Conservation (phyloP, 177 flowering plant species). For the Vitis hybrid region DNA sequence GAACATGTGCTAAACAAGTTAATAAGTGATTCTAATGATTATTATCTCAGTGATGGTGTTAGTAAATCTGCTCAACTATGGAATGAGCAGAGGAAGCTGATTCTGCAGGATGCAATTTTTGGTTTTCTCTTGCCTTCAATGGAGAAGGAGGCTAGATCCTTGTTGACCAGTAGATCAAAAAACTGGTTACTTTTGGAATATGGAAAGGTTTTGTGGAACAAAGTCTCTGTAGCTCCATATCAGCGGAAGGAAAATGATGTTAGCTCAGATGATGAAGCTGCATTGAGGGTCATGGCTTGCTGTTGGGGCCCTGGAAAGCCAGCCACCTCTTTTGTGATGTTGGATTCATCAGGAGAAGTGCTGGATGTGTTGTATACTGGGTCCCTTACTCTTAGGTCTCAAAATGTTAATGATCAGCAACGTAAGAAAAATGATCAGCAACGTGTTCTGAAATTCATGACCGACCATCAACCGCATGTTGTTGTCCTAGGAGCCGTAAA, state of each 20-base stretch:
- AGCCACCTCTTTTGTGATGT: slow-evolving; percentile 95
- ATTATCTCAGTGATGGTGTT: slow-evolving; percentile 82
- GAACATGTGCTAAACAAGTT: slow-evolving; percentile 45
- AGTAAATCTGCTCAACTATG: slow-evolving; percentile 87
- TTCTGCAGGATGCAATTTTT: slow-evolving; percentile 70
- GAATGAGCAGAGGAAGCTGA: slow-evolving; percentile 90
- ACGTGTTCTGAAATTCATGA: slow-evolving; percentile 83
- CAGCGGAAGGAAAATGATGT: slow-evolving; percentile 68
- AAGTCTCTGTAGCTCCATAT: slow-evolving; percentile 89
- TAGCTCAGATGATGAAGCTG: slow-evolving; percentile 69
- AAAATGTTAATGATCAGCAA: slow-evolving; percentile 80
- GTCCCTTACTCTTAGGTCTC: slow-evolving; percentile 70
- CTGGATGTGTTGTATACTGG: slow-evolving; percentile 79
- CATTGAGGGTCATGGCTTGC: slow-evolving; percentile 94
- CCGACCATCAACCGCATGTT: slow-evolving; percentile 90
- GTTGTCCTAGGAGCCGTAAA: slow-evolving; percentile 90
- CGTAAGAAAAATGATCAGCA: slow-evolving; percentile 88
- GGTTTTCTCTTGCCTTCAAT: slow-evolving; percentile 74
- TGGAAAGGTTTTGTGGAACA: slow-evolving; percentile 75
- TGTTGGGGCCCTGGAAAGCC: slow-evolving; percentile 99
- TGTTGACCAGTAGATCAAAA: slow-evolving; percentile 75
- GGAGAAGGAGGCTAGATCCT: slow-evolving; percentile 90
- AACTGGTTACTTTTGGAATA: slow-evolving; percentile 75
- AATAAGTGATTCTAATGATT: slow-evolving; percentile 49
- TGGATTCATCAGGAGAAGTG: slow-evolving; percentile 91